phyloP scores from a whole-genome alignment of 371 early-diverging fungal species.

The Apophysomyces sp. region DNA sequence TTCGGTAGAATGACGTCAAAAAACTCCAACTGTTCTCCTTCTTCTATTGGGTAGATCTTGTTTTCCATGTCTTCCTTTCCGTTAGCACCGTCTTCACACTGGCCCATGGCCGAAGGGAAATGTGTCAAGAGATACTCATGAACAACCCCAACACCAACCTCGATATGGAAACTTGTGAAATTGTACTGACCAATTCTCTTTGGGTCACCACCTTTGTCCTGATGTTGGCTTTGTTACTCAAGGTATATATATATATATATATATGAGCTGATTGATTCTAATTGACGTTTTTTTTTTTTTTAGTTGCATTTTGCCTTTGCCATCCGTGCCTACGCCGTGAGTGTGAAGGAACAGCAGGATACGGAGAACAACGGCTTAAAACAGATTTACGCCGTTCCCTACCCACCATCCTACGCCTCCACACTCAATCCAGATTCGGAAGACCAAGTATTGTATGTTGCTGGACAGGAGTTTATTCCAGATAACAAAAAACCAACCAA shows the following conservation, averaged over 20 bases:
- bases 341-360: conserved; percentile 18
- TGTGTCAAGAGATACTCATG: conserved; percentile 35
- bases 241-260: conserved; percentile 17
- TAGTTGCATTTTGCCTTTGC: conserved; percentile 48
- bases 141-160: conserved; percentile 29
- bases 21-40: conserved; percentile 35
- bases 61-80: conserved; percentile 38
- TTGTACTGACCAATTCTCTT: conserved; percentile 26
- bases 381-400: conserved; percentile 19
- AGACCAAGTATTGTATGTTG: conserved; percentile 33
- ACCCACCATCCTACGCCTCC: conserved; percentile 22
- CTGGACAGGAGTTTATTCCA: conserved; percentile 41
- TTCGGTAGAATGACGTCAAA: conserved; percentile 45
- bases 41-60: conserved; percentile 45
- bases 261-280: too few species aligned
- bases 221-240: conserved; percentile 40
- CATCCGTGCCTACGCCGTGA: conserved; percentile 33
- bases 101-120: conserved; percentile 30
- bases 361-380: conserved; percentile 1
- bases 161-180: conserved; percentile 40
- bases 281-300: not conserved
- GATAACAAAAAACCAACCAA: conserved; percentile 42
- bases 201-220: conserved; percentile 36
- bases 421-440: conserved; percentile 1
- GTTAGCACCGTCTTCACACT: conserved; percentile 37